These are phyloP conservation scores for Penicillium ochrochloron DNA, from an alignment of 495 filamentous ascomycete genomes.

Conservation along the genomic window DNA sequence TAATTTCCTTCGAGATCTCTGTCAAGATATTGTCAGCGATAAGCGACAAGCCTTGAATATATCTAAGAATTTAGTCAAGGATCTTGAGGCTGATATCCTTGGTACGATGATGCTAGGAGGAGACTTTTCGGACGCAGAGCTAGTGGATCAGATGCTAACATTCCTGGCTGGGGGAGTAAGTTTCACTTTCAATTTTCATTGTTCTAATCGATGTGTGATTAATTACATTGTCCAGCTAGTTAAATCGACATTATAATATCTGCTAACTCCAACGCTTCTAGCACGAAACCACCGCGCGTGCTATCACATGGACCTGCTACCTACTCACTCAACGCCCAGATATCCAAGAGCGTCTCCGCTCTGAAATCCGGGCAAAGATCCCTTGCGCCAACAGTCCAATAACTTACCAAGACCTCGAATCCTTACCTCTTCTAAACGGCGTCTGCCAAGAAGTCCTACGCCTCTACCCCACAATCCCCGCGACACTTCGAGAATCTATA, in stretches of 20 bases:
- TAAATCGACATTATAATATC: neutral
- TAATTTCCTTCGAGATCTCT: constrained; percentile 61
- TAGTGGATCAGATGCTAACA: constrained; percentile 60
- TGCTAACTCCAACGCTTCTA: constrained; percentile 6
- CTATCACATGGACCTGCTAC: constrained; percentile 57
- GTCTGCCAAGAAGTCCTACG: constrained; percentile 55
- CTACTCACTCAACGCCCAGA: constrained; percentile 52
- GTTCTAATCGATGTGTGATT: neutral
- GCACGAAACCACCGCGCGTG: constrained; percentile 60
- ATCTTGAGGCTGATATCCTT: constrained; percentile 66
- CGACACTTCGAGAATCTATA: constrained; percentile 50
- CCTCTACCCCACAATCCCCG: constrained; percentile 54
- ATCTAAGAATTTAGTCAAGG: neutral
- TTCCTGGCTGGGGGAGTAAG: constrained; percentile 53
- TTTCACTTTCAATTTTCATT: constrained; percentile 20
- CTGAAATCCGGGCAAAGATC: constrained; percentile 49
- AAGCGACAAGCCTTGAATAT: constrained; percentile 60
- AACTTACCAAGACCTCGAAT: constrained; percentile 48
- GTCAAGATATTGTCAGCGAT: constrained; percentile 67
- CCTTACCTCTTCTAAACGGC: constrained; percentile 55
- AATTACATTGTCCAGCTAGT: neutral
- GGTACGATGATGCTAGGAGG: constrained; percentile 53
- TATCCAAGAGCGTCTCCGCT: constrained; percentile 49
- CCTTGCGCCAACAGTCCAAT: constrained; percentile 30
- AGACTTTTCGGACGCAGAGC: constrained; percentile 55